Evolutionary conservation across 192 early-diverging fungal genomes (phyloP), one percentile per base, ranked within the genome.

Genomic region (Rhizoclosmatium sp.): DNA sequence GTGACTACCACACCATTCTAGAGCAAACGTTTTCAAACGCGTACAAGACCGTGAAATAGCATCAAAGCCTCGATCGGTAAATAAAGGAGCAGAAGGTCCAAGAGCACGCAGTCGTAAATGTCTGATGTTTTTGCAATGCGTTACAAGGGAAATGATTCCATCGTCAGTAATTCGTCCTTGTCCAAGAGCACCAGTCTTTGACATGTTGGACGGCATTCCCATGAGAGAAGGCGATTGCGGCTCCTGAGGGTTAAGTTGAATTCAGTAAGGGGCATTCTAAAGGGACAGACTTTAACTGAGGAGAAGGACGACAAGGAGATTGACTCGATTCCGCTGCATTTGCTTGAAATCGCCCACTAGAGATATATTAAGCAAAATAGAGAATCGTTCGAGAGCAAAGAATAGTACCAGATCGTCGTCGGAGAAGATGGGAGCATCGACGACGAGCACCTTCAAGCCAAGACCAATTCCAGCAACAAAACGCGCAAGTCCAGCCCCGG

Each of bases 41-140:
- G 49, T 39, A 16, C 47, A 71, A 7, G 19, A n/a, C 4, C 49
- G 51, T 12, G 78, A 58, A 14, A 79, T 46, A 16, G 67, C 70
- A 45, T 60, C 67, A 41, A 79, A 62, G 14, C 56, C 78, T 16
- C 78, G 68, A 4, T 73, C 78, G 10, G 78, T 31, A 60, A 79
- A 71, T 5, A 48, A 31, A 39, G 59, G 65, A 16, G 75, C 12
- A 4, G 40, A 40, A 14, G 39, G 67, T 12, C 61, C 59, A 3
- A 42, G 21, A 42, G 69, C 78, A 56, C 70, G 58, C 14, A 79
- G 44, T 2, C 70, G 39, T 40, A 79, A 40, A n/a, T 73, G 68
- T 47, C 42, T 31, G 16, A 79, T 40, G n/a, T 62, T 5, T 21
- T 69, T 19, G 59, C 78, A 79, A 54, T 79, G 70, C 19, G 78